These are phyloP conservation scores for Verruconis gallopava DNA, from an alignment of 2,329 filamentous ascomycete genomes.

Conservation along the genomic window DNA sequence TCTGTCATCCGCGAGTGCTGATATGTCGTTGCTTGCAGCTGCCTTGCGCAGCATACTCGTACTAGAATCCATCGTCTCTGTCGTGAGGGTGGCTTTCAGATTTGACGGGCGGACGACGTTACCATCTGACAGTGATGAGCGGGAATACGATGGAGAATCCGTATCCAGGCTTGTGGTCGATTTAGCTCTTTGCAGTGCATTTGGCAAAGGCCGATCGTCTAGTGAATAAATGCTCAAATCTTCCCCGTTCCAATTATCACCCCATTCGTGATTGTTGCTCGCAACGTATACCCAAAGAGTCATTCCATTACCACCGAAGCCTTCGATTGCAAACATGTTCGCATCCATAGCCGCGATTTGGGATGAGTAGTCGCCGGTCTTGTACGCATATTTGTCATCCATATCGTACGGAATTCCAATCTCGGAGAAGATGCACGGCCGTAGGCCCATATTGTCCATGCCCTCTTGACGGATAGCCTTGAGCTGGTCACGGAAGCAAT, in stretches of 20 bases:
- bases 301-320: conserved; percentile 69
- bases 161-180: conserved; percentile 38
- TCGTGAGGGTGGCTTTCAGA: conserved; percentile 56
- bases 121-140: conserved; percentile 32
- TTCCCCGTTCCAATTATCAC: conserved; percentile 96
- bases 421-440: conserved; percentile 82
- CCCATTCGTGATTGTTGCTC: conserved; percentile 76
- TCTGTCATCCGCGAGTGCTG: conserved; percentile 3
- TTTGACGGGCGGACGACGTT: conserved; percentile 57
- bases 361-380: conserved; percentile 86
- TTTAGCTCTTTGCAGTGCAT: conserved; percentile 33
- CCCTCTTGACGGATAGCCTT: conserved; percentile 74
- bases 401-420: conserved; percentile 98
- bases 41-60: neutral
- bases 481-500: conserved; percentile 82
- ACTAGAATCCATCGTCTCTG: conserved; percentile 30
- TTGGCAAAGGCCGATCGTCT: conserved; percentile 57
- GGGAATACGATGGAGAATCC: conserved; percentile 42
- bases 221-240: conserved; percentile 81
- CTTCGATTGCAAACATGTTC: conserved; percentile 87
- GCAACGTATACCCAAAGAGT: conserved; percentile 80
- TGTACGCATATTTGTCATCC: conserved; percentile 92
- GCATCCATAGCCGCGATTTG: conserved; percentile 90
- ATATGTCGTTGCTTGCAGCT: neutral
- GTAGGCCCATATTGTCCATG: conserved; percentile 72